Conservation (phyloP, 306 rosid species). For the Fragaria iinumae region DNA sequence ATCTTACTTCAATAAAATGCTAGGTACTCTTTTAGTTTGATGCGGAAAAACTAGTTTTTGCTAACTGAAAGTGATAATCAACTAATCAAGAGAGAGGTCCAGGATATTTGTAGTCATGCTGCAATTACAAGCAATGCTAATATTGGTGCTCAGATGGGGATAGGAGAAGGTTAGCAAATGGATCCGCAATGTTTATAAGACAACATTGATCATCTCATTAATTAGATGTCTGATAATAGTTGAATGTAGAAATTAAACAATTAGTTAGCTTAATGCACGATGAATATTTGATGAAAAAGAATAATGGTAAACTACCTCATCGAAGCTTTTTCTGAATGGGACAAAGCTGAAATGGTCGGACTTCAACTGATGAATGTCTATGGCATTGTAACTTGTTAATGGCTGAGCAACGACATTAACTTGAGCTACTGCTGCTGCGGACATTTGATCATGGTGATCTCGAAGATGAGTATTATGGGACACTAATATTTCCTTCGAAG, state of each 20-base stretch:
- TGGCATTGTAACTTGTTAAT: slow-evolving; percentile 38
- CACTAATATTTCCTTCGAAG: slow-evolving; percentile 57
- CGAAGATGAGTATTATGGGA: slow-evolving; percentile 29
- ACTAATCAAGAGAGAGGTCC: slow-evolving; percentile 34
- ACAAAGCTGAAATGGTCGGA: slow-evolving; percentile 70
- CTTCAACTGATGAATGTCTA: slow-evolving; percentile 73
- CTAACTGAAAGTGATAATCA: slow-evolving; percentile 42
- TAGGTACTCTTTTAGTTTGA: slow-evolving; percentile 16
- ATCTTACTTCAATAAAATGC: slow-evolving; percentile 4
- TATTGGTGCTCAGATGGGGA: background rate
- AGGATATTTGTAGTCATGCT: slow-evolving; percentile 36
- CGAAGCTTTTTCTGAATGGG: slow-evolving; percentile 71
- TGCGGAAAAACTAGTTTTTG: slow-evolving; percentile 23
- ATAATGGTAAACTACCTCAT: slow-evolving; percentile 47
- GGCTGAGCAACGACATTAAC: slow-evolving; percentile 25
- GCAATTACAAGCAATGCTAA: slow-evolving; percentile 50
- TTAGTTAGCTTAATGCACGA: background rate
- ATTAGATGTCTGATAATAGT: background rate
- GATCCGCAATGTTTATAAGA: background rate
- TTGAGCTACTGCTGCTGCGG: slow-evolving; percentile 31
- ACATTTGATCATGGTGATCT: slow-evolving; percentile 44
- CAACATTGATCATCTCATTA: background rate
- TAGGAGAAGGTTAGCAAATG: background rate
- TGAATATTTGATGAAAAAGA: background rate
- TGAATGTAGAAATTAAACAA: background rate